Evolutionary conservation across 257 asterid species (phyloP), one percentile per base, ranked within the genome.

Genomic region (Apocynum venetum): DNA sequence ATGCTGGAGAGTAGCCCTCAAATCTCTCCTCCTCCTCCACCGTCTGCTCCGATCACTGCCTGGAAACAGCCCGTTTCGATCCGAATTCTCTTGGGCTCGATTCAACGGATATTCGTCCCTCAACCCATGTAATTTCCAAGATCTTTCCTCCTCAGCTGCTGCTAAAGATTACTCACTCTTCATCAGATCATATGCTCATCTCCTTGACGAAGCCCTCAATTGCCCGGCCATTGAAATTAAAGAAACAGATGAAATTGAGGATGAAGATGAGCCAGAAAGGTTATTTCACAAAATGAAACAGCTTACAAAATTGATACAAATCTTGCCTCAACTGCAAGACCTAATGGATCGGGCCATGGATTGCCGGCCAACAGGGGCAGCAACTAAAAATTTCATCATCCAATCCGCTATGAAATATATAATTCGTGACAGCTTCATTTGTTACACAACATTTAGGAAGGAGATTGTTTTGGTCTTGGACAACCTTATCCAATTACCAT

Each of bases 1-100:
- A 2, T 86, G 91, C 1, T 90, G 95, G 97, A 67, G 88, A 46
- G 96, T 88, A 0, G 95, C 96, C 4, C 83, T 92, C 9, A 92
- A 91, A 82, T 92, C 95, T 11, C 85, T 91, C 38, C 75, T 88
- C 73, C 95, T 91, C 73, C 84, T 92, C 79, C 95, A 92, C 74
- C 87, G 92, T 56, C 88, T 92, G 73, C 86, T 89, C 38, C 79
- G 83, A 57, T 75, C 92, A 60, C 52, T 81, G 17, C 87, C 96
- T 0, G 74, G 82, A 1, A 35, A 74, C 65, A 79, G 79, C 82
- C 82, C 83, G 15, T 74, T 91, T 6, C 83, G 84, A 25, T 75
- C 86, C 2, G 92, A 92, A 77, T 81, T 92, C 47, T 53, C 82
- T 3, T 82, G 89, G 90, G 76, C 91, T 20, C 67, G 89, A 56